Conservation (phyloP, 1,139 yeast species). For the Candida sp. region DNA sequence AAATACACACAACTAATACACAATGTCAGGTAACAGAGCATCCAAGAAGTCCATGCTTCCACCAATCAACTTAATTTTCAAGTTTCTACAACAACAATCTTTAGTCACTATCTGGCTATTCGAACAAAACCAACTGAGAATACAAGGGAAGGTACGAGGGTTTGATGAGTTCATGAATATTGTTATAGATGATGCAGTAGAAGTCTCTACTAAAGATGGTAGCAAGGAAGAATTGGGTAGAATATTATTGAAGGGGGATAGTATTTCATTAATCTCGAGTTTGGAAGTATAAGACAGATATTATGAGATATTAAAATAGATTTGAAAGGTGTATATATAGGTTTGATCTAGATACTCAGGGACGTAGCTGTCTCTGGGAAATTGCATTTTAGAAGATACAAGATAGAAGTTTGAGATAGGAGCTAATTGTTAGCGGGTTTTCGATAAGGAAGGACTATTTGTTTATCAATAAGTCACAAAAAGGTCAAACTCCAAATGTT, state of each 20-base stretch:
- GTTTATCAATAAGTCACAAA: too few relatives aligned
- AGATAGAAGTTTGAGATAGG: too few relatives aligned
- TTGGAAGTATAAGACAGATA: conserved; percentile 29
- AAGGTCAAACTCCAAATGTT: too few relatives aligned
- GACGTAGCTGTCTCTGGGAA: too few relatives aligned
- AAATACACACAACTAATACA: neutral
- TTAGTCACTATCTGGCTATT: conserved; percentile 83
- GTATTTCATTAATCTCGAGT: conserved; percentile 76
- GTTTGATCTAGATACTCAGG: too few relatives aligned
- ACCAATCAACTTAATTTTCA: conserved; percentile 88
- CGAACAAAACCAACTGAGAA: conserved; percentile 75
- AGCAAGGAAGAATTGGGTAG: conserved; percentile 41
- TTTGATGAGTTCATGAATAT: conserved; percentile 98
- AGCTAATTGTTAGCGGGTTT: too few relatives aligned
- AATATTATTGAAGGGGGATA: conserved; percentile 88
- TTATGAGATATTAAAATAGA: too few relatives aligned
- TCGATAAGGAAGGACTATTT: too few relatives aligned
- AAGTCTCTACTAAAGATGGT: conserved; percentile 49
- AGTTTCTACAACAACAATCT: conserved; percentile 78
- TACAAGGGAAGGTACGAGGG: conserved; percentile 85
- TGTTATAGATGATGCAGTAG: conserved; percentile 88
- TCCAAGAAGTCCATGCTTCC: conserved; percentile 57
- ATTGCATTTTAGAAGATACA: too few relatives aligned
- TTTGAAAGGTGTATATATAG: too few relatives aligned
- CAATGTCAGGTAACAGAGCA: conserved; percentile 15